Base-by-base conservation (phyloP, 768 basidiomycete genomes). In the Chiua virens region DNA sequence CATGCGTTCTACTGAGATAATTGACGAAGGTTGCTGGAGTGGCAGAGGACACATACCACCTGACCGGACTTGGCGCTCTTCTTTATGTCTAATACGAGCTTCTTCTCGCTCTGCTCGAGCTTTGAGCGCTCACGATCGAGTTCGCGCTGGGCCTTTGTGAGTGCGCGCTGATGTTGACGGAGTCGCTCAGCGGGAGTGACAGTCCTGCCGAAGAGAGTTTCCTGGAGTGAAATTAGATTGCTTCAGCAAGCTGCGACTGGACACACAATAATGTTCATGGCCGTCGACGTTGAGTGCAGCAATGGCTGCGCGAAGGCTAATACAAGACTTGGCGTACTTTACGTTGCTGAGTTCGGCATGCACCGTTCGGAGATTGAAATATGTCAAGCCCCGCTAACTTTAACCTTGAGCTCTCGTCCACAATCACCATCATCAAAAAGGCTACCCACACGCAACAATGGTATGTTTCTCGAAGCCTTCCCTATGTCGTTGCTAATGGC, bases 61-160 rank as follows among this genome's bases (percentile, higher is more conserved):
- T 99, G 95, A 30, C 96, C 95, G 44, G 85, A 80, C 69, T 97
- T 95, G 30, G 97, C 97, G 56, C 88, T 92, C 73, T 89, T 92
- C 82, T 92, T 98, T 66, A 98, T 99, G 66, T 98, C 97, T 63
- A 75, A 75, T 51, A 98, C 81, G 47, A 98, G 85, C 69, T 97
- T 98, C 85, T 96, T 98, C 78, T 98, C 97, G 64, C 89, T 87
- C 67, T 88, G 86, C 71, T 98, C 97, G 38, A 98, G 85, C 72
- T 95, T 98, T 30, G 79, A 75, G 54, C 92, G 87, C 73, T 99
- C 97, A 55, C 97, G 85, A 71, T 98, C 97, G 45, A 98, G 88
- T 73, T 98, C 97, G 42, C 97, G 87, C 73, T 98, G 95, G 8
- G 97, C 97, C 70, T 98, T 98, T 32, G 92, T 88, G 56, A 98